Conservation (phyloP, 257 asterid genomes). For the Primulina eburnea region DNA sequence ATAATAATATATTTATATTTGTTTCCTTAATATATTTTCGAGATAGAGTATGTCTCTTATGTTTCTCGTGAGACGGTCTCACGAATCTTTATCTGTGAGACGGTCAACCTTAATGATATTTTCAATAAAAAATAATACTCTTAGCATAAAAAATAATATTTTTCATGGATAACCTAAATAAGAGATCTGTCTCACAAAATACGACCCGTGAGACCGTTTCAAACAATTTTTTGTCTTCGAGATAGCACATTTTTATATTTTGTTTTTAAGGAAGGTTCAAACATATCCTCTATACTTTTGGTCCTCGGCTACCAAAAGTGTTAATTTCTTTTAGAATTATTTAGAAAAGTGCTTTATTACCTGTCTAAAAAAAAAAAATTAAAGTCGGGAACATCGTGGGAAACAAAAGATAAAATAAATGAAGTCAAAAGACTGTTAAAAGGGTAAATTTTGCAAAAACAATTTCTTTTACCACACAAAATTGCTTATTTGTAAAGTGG, state of each 20-base stretch:
- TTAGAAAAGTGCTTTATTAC: conserved; percentile 36
- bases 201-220: no score
- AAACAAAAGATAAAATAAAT: conserved; percentile 19
- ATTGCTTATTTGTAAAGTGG: background rate
- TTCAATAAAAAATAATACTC: no score
- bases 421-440: conserved; percentile 23
- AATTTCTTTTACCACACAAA: background rate
- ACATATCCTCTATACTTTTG: background rate
- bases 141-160: no score
- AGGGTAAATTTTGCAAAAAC: conserved; percentile 7
- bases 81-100: no score
- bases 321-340: conserved; percentile 20
- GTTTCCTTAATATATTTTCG: background rate
- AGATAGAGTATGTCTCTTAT: no score
- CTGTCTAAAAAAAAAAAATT: background rate
- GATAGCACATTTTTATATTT: no score
- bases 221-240: no score
- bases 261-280: background rate
- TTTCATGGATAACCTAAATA: no score
- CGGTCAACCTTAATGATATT: no score
- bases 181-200: no score
- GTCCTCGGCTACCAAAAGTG: conserved; percentile 3
- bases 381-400: conserved; percentile 40
- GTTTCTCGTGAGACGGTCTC: no score
- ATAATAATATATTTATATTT: no score